Evolutionary conservation across 805 yeast species (phyloP).

Genomic region (Metschnikowia kofuensis): DNA sequence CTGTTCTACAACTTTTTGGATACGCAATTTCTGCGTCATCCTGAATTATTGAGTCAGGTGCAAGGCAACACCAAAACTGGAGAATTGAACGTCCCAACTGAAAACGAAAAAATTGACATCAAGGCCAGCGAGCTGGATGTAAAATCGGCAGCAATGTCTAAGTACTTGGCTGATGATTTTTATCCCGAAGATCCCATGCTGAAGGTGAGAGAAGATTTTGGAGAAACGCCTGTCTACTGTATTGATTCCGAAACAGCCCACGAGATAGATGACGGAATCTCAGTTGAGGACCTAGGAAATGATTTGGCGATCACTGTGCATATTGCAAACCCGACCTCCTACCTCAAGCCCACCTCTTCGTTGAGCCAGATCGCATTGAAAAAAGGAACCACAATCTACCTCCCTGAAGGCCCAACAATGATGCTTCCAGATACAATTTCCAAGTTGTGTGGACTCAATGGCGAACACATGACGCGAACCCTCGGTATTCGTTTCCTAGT

Average conservation of each 20-base stretch:
- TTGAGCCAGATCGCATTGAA: slow-evolving; percentile 56
- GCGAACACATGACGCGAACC: slow-evolving; percentile 44
- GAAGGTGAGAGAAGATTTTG: slow-evolving; percentile 38
- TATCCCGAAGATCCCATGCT: slow-evolving; percentile 29
- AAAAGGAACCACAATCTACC: slow-evolving; percentile 65
- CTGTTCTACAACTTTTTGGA: slow-evolving; percentile 37
- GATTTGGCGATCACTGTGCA: slow-evolving; percentile 57
- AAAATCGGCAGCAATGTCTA: background rate
- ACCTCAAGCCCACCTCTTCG: slow-evolving; percentile 39
- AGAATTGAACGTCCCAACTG: background rate
- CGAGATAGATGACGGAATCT: slow-evolving; percentile 92
- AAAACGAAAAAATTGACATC: background rate
- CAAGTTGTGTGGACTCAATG: slow-evolving; percentile 47
- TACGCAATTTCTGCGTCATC: slow-evolving; percentile 3
- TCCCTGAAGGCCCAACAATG: slow-evolving; percentile 61
- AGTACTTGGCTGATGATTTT: slow-evolving; percentile 14
- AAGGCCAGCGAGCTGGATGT: no score
- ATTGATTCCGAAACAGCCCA: slow-evolving; percentile 78
- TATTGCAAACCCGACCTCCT: slow-evolving; percentile 85
- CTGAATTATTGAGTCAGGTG: background rate
- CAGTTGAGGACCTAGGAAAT: slow-evolving; percentile 42
- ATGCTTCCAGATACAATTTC: slow-evolving; percentile 68
- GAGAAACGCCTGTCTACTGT: slow-evolving; percentile 62
- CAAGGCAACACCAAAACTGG: no score
- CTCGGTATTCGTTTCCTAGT: slow-evolving; percentile 35